These are phyloP conservation scores for Ascocoryne sarcoides DNA, from an alignment of 2,329 filamentous ascomycete species.

Conservation along the genomic window DNA sequence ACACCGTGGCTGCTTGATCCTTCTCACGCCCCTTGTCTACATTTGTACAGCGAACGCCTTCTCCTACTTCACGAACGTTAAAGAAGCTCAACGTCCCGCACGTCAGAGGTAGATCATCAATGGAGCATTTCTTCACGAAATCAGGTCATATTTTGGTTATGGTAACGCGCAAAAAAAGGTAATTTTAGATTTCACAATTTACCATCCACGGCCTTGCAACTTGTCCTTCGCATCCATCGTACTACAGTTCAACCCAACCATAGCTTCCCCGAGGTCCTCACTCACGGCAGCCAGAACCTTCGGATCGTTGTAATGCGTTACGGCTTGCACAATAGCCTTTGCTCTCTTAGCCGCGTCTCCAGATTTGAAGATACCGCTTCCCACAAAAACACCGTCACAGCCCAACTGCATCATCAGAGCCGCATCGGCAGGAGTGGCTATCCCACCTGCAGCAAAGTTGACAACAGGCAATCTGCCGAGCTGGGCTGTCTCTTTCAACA, in stretches of 20 bases:
- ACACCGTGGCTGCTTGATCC: too few relatives aligned
- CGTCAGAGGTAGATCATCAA: too few relatives aligned
- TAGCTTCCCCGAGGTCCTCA: conserved; percentile 87
- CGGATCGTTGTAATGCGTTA: conserved; percentile 81
- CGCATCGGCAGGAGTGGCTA: conserved; percentile 97
- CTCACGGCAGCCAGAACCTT: conserved; percentile 81
- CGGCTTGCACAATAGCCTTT: conserved; percentile 88
- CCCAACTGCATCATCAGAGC: conserved; percentile 99
- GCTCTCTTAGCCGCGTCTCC: conserved; percentile 85
- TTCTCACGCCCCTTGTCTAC: too few relatives aligned
- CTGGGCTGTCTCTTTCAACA: conserved; percentile 81
- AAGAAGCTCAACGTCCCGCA: too few relatives aligned
- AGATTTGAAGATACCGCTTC: conserved; percentile 94
- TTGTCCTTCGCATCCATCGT: conserved; percentile 72
- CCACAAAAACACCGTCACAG: conserved; percentile 96
- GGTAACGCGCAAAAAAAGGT: too few relatives aligned
- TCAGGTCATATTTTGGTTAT: too few relatives aligned
- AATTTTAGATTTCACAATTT: too few relatives aligned
- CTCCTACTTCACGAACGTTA: too few relatives aligned
- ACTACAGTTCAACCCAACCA: conserved; percentile 88
- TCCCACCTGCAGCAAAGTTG: conserved; percentile 95
- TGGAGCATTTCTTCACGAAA: too few relatives aligned
- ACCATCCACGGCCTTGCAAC: conserved; percentile 82
- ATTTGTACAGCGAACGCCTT: too few relatives aligned
- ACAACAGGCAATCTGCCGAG: conserved; percentile 86